Evolutionary conservation across 176 grass and related monocot genomes (phyloP).

Genomic region (sorghum (Sorghum bicolor)): DNA sequence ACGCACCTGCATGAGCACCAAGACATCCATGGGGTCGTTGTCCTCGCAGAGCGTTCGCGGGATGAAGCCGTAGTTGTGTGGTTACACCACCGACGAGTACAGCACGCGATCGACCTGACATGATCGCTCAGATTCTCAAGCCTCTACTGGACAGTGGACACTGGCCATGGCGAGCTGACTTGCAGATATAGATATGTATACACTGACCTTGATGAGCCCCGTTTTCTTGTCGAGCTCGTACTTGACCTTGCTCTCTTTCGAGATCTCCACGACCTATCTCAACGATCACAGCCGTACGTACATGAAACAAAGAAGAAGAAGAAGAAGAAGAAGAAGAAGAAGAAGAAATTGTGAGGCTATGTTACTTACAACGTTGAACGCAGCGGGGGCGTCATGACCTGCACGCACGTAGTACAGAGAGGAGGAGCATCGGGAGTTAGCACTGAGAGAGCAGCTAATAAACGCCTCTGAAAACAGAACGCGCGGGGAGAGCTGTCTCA

Average conservation of each 20-base stretch:
- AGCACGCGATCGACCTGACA: conserved; percentile 61
- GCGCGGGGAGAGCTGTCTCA: not conserved
- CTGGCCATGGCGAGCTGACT: not conserved
- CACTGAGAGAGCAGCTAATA: not conserved
- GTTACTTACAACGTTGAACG: conserved; percentile 69
- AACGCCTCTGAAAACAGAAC: too few species aligned
- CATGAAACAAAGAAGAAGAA: not conserved
- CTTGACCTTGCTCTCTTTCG: conserved; percentile 49
- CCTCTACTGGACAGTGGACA: too few species aligned
- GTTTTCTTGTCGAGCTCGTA: conserved; percentile 82
- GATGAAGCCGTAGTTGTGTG: conserved; percentile 77
- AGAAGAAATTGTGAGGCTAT: not conserved
- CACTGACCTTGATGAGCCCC: conserved; percentile 57
- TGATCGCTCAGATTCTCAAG: not conserved
- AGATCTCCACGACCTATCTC: conserved; percentile 62
- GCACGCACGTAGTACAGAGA: not conserved
- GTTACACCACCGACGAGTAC: conserved; percentile 75
- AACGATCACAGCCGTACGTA: not conserved
- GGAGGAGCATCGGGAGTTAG: not conserved
- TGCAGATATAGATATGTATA: too few species aligned
- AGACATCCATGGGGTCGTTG: conserved; percentile 75
- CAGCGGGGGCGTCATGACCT: conserved; percentile 63
- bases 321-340: too few species aligned
- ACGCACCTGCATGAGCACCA: conserved; percentile 64
- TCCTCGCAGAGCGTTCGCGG: conserved; percentile 77